Evolutionary conservation across 805 yeast genomes (phyloP), one percentile per base, ranked within the genome.

Genomic region (Kodamaea restingae): DNA sequence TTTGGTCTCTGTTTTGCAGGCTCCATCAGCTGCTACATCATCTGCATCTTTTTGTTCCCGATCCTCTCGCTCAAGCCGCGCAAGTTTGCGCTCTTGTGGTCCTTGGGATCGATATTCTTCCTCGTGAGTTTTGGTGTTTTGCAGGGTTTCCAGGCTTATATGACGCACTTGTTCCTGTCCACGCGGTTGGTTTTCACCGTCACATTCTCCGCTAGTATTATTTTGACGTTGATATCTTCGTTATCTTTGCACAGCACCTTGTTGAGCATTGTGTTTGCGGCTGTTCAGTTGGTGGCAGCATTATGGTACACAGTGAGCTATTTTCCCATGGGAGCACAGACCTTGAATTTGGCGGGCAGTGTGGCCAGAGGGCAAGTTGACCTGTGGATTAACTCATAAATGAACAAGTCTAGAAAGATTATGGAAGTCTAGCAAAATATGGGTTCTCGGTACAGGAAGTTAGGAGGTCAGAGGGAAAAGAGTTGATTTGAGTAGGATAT

Each of bases 31-130:
- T 69, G 74, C 45, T 69, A 67, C 45, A 36, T 63, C 38, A 67
- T 69, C 32, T 69, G 73, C 48, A 59, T 65, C 32, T 69, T 68
- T 42, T 54, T 67, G 36, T 67, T 66, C 56, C 74, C 74, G 4
- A 59, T 70, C 20, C 52, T 70, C 33, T 50, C 65, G 18, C 51
- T 67, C 34, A 69, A 65, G 48, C 75, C 75, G 2, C 50, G 71
- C 30, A 70, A 68, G 46, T 69, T 70, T 54, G 73, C 74, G 18
- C 46, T 70, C n/a, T 54, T 70, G 38, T 70, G 75, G 74, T 67
- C 74, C 7, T 48, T 68, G 28, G 75, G 75, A 2, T 65, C 71
- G 12, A 63, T 70, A 12, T 65, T 70, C 51, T 70, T 70, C 54
- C 50, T 70, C 45, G 63, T 68, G 7, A 67, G 73, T 46, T 70